Conservation (phyloP, 2,329 filamentous ascomycete species). For the Ilyonectria destructans region DNA sequence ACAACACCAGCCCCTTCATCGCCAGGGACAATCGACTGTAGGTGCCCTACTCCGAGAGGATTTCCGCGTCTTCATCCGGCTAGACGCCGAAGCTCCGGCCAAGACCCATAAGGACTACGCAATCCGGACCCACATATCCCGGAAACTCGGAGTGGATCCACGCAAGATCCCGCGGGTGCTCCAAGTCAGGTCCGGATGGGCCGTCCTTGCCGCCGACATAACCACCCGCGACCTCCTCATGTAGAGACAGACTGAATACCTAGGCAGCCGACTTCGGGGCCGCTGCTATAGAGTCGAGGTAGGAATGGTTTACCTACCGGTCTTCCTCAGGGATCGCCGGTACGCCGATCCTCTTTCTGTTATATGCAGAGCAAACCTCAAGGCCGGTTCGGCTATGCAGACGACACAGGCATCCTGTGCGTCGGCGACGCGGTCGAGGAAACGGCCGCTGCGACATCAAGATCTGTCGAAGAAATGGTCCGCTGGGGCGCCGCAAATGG, state of each 20-base stretch:
- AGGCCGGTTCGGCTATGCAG: no score
- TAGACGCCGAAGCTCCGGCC: conserved; percentile 29
- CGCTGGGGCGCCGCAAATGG: no score
- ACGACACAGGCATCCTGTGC: no score
- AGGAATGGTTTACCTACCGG: no score
- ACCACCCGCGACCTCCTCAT: conserved; percentile 6
- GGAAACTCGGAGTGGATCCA: conserved; percentile 21
- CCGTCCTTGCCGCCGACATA: conserved; percentile 11
- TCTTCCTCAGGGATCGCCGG: no score
- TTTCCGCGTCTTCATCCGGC: conserved; percentile 36
- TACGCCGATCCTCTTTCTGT: no score
- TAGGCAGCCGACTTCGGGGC: neutral
- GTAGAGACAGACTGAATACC: conserved; percentile 1
- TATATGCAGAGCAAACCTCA: no score
- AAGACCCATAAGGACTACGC: conserved; percentile 29
- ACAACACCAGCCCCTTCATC: conserved; percentile 17
- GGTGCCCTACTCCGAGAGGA: conserved; percentile 32
- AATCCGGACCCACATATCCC: conserved; percentile 12
- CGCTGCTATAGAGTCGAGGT: no score
- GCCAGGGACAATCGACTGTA: conserved; percentile 26
- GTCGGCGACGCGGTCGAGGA: no score
- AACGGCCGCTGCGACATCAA: no score
- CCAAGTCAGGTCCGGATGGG: conserved; percentile 22
- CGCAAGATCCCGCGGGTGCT: conserved; percentile 18
- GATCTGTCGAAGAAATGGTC: no score